Conservation (phyloP, 108 stramenopile species). For the Skeletonema grethae region DNA sequence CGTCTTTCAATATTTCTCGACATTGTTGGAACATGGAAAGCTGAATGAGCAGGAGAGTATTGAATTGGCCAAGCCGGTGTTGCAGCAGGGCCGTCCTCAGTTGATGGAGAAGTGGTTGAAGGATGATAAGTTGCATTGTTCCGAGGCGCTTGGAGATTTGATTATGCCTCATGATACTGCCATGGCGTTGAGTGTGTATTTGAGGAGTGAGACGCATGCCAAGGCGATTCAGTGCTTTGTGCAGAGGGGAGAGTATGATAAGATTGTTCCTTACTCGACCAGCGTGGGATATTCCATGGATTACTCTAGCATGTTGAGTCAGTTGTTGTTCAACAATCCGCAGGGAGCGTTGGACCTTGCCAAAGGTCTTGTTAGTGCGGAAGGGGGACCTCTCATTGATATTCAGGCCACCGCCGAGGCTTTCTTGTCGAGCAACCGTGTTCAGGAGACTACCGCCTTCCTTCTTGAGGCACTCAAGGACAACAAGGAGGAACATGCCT, state of each 20-base stretch:
- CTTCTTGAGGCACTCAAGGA: constrained; percentile 98
- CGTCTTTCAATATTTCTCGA: constrained; percentile 98
- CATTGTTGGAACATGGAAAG: constrained; percentile 92
- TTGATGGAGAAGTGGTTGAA: constrained; percentile 99
- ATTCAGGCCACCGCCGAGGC: constrained; percentile 97
- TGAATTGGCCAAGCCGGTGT: constrained; percentile 96
- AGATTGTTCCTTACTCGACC: constrained; percentile 97
- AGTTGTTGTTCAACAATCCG: constrained; percentile 96
- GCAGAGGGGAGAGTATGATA: constrained; percentile 98
- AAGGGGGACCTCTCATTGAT: constrained; percentile 94
- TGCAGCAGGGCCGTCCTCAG: constrained; percentile 94
- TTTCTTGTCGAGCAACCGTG: constrained; percentile 94
- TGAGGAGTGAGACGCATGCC: constrained; percentile 92
- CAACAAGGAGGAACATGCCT: constrained; percentile 98
- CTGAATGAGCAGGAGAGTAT: constrained; percentile 97
- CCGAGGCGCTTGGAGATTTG: constrained; percentile 96
- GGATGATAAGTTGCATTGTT: constrained; percentile 95
- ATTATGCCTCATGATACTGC: constrained; percentile 93
- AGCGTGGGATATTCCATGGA: constrained; percentile 96
- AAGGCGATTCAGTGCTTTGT: constrained; percentile 99
- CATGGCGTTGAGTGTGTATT: constrained; percentile 98
- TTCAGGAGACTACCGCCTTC: constrained; percentile 98
- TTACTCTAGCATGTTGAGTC: constrained; percentile 96
- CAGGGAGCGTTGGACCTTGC: constrained; percentile 98
- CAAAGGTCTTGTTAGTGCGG: constrained; percentile 92